Conservation (phyloP, 805 yeast genomes). For the Debaryomyces prosopidis region DNA sequence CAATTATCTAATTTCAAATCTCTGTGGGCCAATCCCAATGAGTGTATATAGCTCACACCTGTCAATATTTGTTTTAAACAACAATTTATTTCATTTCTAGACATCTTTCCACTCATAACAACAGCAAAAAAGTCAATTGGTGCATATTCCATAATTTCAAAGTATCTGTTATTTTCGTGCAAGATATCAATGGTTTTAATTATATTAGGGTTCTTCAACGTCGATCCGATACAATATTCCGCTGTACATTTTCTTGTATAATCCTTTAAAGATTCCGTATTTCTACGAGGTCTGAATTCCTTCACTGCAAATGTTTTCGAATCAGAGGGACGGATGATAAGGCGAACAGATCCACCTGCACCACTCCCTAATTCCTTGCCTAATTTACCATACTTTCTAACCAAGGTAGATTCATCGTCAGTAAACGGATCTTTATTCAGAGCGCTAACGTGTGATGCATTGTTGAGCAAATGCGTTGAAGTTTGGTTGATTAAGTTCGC, state of each 20-base stretch:
- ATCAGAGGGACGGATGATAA: constrained; percentile 69
- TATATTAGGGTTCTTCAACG: constrained; percentile 85
- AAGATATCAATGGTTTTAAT: constrained; percentile 90
- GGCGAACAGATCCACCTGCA: constrained; percentile 88
- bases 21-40: constrained; percentile 85
- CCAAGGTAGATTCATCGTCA: constrained; percentile 53
- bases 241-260: constrained; percentile 91
- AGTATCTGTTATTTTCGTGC: constrained; percentile 81
- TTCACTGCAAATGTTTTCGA: constrained; percentile 83
- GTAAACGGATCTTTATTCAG: constrained; percentile 35
- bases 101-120: constrained; percentile 91
- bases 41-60: constrained; percentile 80
- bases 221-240: constrained; percentile 91
- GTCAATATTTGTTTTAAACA: constrained; percentile 84
- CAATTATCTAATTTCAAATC: constrained; percentile 92
- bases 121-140: constrained; percentile 91
- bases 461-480: constrained; percentile 35
- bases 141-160: constrained; percentile 94
- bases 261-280: constrained; percentile 75
- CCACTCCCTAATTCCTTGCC: constrained; percentile 93
- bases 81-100: constrained; percentile 74
- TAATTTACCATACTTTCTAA: constrained; percentile 74
- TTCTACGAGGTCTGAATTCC: constrained; percentile 79
- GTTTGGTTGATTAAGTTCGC: constrained; percentile 39
- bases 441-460: constrained; percentile 37